Evolutionary conservation across 352 stramenopile species (phyloP).

Genomic region (Aphanomyces cochlioides): DNA sequence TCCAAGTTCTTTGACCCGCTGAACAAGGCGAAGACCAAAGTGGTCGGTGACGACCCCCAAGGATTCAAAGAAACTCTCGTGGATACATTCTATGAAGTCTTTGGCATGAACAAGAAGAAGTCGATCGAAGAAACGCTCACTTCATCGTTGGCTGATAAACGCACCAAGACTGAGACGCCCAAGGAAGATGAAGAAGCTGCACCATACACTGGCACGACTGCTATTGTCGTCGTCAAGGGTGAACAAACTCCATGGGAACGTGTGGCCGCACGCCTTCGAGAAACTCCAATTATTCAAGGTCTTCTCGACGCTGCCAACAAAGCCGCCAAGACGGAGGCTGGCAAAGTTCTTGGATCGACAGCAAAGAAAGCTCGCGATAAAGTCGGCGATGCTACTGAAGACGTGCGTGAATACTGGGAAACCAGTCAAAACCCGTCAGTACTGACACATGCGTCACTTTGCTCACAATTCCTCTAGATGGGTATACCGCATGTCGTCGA

Average conservation of each 20-base stretch:
- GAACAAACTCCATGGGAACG: constrained; percentile 92
- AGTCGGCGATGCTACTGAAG: constrained; percentile 72
- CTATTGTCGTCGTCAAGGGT: constrained; percentile 88
- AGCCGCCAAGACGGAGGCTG: constrained; percentile 68
- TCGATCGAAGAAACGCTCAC: constrained; percentile 73
- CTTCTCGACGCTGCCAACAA: constrained; percentile 80
- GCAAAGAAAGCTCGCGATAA: constrained; percentile 79
- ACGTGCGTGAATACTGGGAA: constrained; percentile 94
- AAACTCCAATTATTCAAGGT: constrained; percentile 93
- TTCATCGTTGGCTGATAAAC: constrained; percentile 40
- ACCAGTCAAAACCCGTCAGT: constrained; percentile 97
- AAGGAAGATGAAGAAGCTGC: constrained; percentile 40
- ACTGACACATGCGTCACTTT: not conserved
- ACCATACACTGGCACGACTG: constrained; percentile 68
- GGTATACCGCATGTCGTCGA: constrained; percentile 96
- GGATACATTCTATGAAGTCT: constrained; percentile 56
- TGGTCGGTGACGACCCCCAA: constrained; percentile 65
- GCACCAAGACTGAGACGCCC: constrained; percentile 35
- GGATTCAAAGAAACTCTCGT: constrained; percentile 22
- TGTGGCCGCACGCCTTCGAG: constrained; percentile 89
- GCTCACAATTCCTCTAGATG: constrained; percentile 40
- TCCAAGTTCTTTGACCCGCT: constrained; percentile 60
- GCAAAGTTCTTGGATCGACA: constrained; percentile 62
- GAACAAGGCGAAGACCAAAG: constrained; percentile 45
- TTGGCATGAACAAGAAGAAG: constrained; percentile 64